Evolutionary conservation across 371 early-diverging fungal species (phyloP).

Genomic region (Rhizopus microsporus): DNA sequence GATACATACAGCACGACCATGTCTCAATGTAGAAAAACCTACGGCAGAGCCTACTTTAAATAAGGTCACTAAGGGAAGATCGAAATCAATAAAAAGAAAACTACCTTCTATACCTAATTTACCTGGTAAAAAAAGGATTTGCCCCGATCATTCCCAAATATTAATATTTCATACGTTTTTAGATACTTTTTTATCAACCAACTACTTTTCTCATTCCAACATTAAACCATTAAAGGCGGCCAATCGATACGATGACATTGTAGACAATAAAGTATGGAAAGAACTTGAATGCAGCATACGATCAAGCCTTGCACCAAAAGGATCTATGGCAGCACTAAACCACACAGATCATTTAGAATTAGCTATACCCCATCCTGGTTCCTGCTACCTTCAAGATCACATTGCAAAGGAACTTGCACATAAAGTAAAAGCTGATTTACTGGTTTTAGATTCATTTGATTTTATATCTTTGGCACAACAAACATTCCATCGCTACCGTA

Average conservation of each 20-base stretch:
- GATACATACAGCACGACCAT: neutral
- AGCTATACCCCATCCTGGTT: conserved; percentile 32
- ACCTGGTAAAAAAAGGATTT: neutral
- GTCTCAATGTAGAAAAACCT: neutral
- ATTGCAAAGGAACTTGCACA: conserved; percentile 30
- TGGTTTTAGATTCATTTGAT: conserved; percentile 51
- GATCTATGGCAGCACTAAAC: conserved; percentile 25
- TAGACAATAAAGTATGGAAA: conserved; percentile 22
- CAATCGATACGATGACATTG: neutral
- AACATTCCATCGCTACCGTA: conserved; percentile 28
- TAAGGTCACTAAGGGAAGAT: neutral
- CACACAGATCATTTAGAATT: conserved; percentile 39
- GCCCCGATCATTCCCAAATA: no score
- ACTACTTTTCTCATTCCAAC: neutral
- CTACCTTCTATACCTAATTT: neutral
- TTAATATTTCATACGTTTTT: neutral
- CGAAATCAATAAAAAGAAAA: neutral
- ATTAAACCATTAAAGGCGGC: neutral
- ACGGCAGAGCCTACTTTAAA: neutral
- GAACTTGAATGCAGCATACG: conserved; percentile 30
- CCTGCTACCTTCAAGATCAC: conserved; percentile 41
- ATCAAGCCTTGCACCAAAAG: conserved; percentile 37
- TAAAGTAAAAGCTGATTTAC: conserved; percentile 31
- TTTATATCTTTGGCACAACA: conserved; percentile 46
- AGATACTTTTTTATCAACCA: neutral